Evolutionary conservation across 192 early-diverging fungal species (phyloP).

Genomic region (Podila epicladia): DNA sequence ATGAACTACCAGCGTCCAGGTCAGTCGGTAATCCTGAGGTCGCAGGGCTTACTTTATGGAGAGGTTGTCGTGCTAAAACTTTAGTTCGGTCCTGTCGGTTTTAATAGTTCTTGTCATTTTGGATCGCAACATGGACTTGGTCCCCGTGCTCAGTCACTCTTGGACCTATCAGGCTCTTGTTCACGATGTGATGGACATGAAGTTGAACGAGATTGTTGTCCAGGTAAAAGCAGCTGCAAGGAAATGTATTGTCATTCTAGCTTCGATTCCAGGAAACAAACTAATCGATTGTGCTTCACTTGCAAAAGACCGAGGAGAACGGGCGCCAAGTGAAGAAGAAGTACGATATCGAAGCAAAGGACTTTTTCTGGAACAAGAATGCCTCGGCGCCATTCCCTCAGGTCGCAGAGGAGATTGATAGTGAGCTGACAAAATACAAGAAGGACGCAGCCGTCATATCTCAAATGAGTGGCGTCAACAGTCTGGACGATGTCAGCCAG

Average conservation of each 20-base stretch:
- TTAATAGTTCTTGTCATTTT: conserved; percentile 81
- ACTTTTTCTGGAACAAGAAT: conserved; percentile 96
- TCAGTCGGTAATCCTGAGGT: conserved; percentile 13
- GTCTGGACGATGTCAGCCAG: conserved; percentile 81
- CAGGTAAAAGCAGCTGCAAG: conserved; percentile 36
- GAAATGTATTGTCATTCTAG: too few species aligned
- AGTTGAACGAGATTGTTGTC: conserved; percentile 85
- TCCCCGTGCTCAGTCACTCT: conserved; percentile 92
- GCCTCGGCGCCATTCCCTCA: conserved; percentile 94
- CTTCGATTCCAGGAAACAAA: background rate
- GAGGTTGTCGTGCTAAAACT: background rate
- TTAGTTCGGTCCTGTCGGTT: background rate
- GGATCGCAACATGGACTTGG: conserved; percentile 93
- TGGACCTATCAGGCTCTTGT: conserved; percentile 99
- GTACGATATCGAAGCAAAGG: conserved; percentile 89
- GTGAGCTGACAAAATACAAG: conserved; percentile 94
- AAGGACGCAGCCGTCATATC: conserved; percentile 94
- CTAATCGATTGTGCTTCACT: background rate
- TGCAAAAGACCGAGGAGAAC: conserved; percentile 64
- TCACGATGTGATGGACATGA: conserved; percentile 95
- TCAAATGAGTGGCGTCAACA: conserved; percentile 82
- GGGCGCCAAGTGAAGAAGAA: conserved; percentile 72
- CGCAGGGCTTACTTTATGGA: background rate
- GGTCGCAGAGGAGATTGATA: conserved; percentile 96
- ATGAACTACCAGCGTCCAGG: conserved; percentile 78